Conservation (phyloP, 352 stramenopile genomes). For the Pythium brachiatum region DNA sequence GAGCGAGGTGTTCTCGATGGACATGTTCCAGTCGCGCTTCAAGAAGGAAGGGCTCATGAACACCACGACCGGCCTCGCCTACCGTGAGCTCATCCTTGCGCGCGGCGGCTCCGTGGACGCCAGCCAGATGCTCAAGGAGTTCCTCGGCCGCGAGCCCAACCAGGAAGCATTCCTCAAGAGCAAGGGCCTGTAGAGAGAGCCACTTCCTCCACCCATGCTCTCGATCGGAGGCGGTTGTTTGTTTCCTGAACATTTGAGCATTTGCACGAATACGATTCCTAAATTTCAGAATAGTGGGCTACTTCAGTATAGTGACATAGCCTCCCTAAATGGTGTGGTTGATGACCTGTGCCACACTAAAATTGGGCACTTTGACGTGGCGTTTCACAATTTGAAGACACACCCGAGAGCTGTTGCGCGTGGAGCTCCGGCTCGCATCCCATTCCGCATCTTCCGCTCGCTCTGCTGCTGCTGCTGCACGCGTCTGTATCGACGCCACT, state of each 20-base stretch:
- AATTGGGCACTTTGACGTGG: slow-evolving; percentile 13
- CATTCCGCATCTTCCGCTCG: neutral
- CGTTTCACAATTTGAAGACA: slow-evolving; percentile 27
- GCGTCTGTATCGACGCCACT: no score
- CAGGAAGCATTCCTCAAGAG: slow-evolving; percentile 82
- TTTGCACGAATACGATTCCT: neutral
- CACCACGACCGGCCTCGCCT: slow-evolving; percentile 69
- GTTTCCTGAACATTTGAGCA: neutral
- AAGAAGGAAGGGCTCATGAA: slow-evolving; percentile 85
- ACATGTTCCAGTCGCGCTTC: slow-evolving; percentile 90
- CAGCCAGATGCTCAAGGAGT: slow-evolving; percentile 75
- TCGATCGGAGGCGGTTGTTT: neutral
- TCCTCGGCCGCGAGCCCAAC: slow-evolving; percentile 73
- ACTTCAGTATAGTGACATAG: neutral
- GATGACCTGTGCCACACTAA: slow-evolving; percentile 3
- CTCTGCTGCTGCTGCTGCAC: neutral
- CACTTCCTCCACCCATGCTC: neutral
- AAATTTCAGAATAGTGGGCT: neutral
- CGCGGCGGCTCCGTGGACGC: slow-evolving; percentile 78
- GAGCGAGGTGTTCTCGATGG: slow-evolving; percentile 87
- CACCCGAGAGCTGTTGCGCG: neutral
- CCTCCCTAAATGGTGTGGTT: neutral
- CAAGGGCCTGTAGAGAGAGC: slow-evolving; percentile 51
- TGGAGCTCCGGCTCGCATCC: neutral
- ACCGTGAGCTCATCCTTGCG: slow-evolving; percentile 86